Conservation (phyloP, 2,329 filamentous ascomycete genomes). For the Ciborinia camelliae region DNA sequence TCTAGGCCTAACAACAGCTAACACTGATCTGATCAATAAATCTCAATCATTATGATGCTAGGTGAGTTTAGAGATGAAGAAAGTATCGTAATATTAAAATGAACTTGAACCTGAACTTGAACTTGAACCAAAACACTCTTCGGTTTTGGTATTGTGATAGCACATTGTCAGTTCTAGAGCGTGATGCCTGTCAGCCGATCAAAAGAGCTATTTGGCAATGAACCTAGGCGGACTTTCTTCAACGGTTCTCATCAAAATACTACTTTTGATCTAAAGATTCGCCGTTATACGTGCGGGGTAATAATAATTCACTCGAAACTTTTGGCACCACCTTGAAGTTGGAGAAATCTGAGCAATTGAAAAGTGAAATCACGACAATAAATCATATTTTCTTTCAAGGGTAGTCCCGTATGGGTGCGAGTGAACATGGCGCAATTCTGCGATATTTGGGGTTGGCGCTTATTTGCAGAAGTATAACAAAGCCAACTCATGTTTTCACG, state of each 20-base stretch:
- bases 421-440: not conserved
- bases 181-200: too few species aligned
- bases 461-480: not conserved
- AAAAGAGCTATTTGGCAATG: too few species aligned
- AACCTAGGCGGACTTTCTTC: accelerated
- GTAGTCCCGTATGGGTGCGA: not conserved
- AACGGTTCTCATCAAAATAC: not conserved
- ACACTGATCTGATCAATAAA: not conserved
- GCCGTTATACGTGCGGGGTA: not conserved
- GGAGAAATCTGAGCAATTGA: accelerated
- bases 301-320: not conserved
- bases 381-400: not conserved
- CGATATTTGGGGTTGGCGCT: not conserved
- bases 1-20: not conserved
- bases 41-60: not conserved
- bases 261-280: not conserved
- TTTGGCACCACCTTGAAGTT: not conserved
- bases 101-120: not conserved
- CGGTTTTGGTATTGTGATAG: not conserved
- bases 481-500: not conserved
- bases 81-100: not conserved
- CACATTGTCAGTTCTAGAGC: not conserved
- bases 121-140: not conserved
- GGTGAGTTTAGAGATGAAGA: too few species aligned
- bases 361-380: not conserved